Evolutionary conservation across 768 basidiomycete species (phyloP).

Genomic region (Mycena floridula): DNA sequence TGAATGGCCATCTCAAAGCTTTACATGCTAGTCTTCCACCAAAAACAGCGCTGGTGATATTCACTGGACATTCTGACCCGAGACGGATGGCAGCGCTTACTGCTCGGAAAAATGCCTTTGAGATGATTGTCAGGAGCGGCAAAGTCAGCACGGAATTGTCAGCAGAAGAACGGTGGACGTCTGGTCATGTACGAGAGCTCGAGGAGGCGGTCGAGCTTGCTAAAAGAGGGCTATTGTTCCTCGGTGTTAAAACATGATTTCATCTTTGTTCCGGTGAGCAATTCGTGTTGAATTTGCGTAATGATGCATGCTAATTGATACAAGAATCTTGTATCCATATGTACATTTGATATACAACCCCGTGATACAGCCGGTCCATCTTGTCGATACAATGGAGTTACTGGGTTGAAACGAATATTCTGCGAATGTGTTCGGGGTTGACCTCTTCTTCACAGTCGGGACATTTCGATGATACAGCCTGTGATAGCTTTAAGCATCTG

Average conservation of each 20-base stretch:
- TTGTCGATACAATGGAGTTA: too few relatives aligned
- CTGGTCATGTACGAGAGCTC: conserved; percentile 68
- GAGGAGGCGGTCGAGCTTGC: conserved; percentile 77
- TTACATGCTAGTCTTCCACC: conserved; percentile 69
- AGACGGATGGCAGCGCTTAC: conserved; percentile 71
- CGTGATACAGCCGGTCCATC: too few relatives aligned
- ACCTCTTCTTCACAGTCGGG: too few relatives aligned
- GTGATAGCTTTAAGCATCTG: too few relatives aligned
- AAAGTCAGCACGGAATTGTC: conserved; percentile 51
- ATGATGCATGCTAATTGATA: too few relatives aligned
- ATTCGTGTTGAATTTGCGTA: too few relatives aligned
- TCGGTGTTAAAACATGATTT: conserved; percentile 59
- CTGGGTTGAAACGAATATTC: too few relatives aligned
- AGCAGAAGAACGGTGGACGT: conserved; percentile 64
- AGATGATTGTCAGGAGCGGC: conserved; percentile 51
- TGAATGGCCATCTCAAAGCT: conserved; percentile 55
- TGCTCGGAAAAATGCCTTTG: conserved; percentile 66
- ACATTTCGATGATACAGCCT: too few relatives aligned
- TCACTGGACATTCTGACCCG: conserved; percentile 89
- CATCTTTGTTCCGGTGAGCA: too few relatives aligned
- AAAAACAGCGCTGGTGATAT: conserved; percentile 76
- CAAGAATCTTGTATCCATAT: too few relatives aligned
- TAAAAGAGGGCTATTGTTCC: conserved; percentile 78
- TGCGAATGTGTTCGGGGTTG: too few relatives aligned
- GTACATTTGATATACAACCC: too few relatives aligned